Evolutionary conservation across 2,329 filamentous ascomycete species (phyloP).

Genomic region (Triangularia setosa): DNA sequence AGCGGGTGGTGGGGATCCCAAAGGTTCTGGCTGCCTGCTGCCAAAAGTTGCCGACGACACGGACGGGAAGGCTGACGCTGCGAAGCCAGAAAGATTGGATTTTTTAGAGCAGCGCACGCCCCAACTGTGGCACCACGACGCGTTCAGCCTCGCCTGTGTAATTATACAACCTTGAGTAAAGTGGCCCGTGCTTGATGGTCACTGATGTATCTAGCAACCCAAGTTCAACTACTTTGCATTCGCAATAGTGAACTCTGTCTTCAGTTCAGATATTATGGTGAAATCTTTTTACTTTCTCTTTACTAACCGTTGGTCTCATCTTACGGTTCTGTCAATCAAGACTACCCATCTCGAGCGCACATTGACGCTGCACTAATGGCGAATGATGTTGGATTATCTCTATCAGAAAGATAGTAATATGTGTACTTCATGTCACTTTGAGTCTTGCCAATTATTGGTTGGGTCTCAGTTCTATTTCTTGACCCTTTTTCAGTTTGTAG

Average conservation of each 20-base stretch:
- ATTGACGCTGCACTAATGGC: too few species aligned
- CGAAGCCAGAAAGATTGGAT: constrained; percentile 13
- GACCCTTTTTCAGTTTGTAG: background rate
- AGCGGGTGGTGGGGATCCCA: constrained; percentile 1
- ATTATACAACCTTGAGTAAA: background rate
- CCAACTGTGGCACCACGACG: constrained; percentile 16
- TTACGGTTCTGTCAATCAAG: too few species aligned
- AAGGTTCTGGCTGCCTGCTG: background rate
- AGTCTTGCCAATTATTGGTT: background rate
- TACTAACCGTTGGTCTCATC: too few species aligned
- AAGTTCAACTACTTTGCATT: too few species aligned
- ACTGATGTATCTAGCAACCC: too few species aligned
- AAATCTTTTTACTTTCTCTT: too few species aligned
- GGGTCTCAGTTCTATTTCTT: background rate
- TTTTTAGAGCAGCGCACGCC: constrained; percentile 17
- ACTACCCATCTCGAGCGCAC: too few species aligned
- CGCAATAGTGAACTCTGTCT: too few species aligned
- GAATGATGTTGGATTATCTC: too few species aligned
- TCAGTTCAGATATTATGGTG: too few species aligned
- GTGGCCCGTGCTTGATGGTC: constrained; percentile 1
- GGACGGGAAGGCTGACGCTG: constrained; percentile 8
- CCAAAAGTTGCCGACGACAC: background rate
- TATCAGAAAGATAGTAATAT: too few species aligned
- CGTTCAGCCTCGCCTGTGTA: constrained; percentile 18
- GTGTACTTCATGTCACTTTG: too few species aligned